Conservation (phyloP, 1,284 basidiomycete species). For the Trametes hirsuta region DNA sequence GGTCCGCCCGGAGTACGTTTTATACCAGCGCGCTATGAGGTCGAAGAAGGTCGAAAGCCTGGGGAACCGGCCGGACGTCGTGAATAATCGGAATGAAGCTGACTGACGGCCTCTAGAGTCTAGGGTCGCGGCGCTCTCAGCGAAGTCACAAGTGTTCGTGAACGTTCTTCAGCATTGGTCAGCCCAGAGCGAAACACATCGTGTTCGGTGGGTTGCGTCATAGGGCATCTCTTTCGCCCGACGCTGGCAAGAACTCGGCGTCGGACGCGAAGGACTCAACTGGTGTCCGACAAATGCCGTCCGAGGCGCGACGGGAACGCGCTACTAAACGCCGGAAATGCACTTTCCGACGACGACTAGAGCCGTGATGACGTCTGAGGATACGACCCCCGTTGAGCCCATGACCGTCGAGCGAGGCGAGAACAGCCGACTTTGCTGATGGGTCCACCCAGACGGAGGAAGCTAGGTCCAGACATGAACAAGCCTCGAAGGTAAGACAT, state of each 20-base stretch:
- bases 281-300: conserved; percentile 8
- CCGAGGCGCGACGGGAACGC: neutral
- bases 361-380: neutral
- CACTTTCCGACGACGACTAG: conserved; percentile 1
- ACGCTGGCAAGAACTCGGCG: conserved; percentile 5
- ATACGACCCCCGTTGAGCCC: neutral
- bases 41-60: conserved; percentile 6
- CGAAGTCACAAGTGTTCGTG: neutral
- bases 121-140: conserved; percentile 5
- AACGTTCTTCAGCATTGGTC: conserved; percentile 14
- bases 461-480: neutral
- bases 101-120: conserved; percentile 5
- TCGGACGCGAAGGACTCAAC: conserved; percentile 6
- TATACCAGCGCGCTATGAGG: conserved; percentile 2
- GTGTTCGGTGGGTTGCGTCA: conserved; percentile 16
- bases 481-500: neutral
- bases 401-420: neutral
- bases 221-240: conserved; percentile 1
- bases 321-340: neutral
- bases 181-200: conserved; percentile 1
- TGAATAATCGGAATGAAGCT: conserved; percentile 14
- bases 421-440: neutral
- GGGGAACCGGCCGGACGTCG: conserved; percentile 7
- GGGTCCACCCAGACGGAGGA: neutral
- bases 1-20: neutral